phyloP scores from a whole-genome alignment of 192 early-diverging fungal genomes.

The Cladochytrium replicatum region DNA sequence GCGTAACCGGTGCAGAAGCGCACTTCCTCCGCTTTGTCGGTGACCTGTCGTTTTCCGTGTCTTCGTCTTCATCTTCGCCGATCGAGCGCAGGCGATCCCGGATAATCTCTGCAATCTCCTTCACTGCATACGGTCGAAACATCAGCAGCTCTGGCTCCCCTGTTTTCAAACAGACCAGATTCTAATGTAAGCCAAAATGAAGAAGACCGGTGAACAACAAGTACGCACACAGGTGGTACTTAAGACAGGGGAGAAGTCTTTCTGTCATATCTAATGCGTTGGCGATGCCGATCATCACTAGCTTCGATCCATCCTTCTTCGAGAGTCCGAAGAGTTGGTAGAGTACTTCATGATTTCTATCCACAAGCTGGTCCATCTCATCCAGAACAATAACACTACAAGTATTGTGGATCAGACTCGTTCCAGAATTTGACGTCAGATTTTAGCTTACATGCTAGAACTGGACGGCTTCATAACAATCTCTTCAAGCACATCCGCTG shows the following conservation, averaged over 20 bases:
- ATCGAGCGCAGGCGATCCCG: slow-evolving; percentile 65
- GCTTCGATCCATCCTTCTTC: slow-evolving; percentile 40
- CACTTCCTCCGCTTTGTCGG: neutral
- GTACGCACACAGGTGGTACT: slow-evolving; percentile 63
- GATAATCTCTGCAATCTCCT: slow-evolving; percentile 81
- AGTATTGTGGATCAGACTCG: neutral
- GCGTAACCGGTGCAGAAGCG: neutral
- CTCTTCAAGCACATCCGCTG: slow-evolving; percentile 41
- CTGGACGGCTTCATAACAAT: too few species aligned
- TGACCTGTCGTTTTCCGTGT: slow-evolving; percentile 3
- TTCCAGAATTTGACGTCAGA: neutral
- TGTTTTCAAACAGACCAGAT: slow-evolving; percentile 5
- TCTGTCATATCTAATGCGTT: slow-evolving; percentile 90
- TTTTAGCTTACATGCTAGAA: too few species aligned
- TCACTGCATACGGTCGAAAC: slow-evolving; percentile 79
- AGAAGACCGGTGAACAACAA: neutral
- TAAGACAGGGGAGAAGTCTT: slow-evolving; percentile 75
- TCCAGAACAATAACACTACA: slow-evolving; percentile 73
- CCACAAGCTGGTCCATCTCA: slow-evolving; percentile 83
- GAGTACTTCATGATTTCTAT: slow-evolving; percentile 69
- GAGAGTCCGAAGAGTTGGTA: slow-evolving; percentile 84
- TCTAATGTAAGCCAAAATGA: neutral
- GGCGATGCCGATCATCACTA: slow-evolving; percentile 84
- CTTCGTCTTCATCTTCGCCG: too few species aligned
- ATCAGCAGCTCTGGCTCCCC: slow-evolving; percentile 66